phyloP scores from a whole-genome alignment of 306 rosid genomes.

The Aeschynomene evenia region DNA sequence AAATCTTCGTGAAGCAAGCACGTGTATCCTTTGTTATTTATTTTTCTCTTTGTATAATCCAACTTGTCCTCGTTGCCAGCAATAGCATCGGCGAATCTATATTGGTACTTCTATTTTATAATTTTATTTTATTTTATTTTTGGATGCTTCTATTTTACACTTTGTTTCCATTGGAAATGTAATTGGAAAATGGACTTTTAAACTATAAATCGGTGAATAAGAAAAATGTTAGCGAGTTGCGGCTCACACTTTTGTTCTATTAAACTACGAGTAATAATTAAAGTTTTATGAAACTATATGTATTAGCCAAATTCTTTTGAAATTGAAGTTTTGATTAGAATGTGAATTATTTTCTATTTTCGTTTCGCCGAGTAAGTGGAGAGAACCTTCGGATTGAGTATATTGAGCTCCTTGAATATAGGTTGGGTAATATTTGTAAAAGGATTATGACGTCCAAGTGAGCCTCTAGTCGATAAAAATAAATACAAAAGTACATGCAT shows the following conservation, averaged over 20 bases:
- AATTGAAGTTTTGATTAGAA: neutral
- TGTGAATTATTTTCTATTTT: neutral
- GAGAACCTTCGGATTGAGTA: too few relatives aligned
- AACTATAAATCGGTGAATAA: neutral
- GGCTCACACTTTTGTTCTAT: too few relatives aligned
- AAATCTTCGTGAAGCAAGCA: slow-evolving; percentile 25
- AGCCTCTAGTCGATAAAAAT: too few relatives aligned
- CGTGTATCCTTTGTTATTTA: slow-evolving; percentile 7
- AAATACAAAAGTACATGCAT: too few relatives aligned
- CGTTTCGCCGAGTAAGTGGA: too few relatives aligned
- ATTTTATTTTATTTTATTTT: too few relatives aligned
- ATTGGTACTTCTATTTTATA: neutral
- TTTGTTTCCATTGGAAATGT: neutral
- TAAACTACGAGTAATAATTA: too few relatives aligned
- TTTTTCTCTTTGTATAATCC: neutral
- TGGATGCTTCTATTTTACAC: neutral
- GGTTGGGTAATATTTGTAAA: too few relatives aligned
- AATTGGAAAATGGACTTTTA: neutral
- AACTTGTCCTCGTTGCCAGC: neutral
- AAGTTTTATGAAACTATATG: too few relatives aligned
- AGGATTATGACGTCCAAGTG: too few relatives aligned
- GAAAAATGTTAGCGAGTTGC: neutral
- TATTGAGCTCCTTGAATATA: too few relatives aligned
- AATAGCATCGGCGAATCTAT: neutral
- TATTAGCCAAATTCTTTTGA: neutral